Percentiles rank a stretch among this genome's conserved stretches.
Evolutionary conservation across 2,329 filamentous ascomycete species (phyloP).

Genomic region (Aureobasidium subglaciale): DNA sequence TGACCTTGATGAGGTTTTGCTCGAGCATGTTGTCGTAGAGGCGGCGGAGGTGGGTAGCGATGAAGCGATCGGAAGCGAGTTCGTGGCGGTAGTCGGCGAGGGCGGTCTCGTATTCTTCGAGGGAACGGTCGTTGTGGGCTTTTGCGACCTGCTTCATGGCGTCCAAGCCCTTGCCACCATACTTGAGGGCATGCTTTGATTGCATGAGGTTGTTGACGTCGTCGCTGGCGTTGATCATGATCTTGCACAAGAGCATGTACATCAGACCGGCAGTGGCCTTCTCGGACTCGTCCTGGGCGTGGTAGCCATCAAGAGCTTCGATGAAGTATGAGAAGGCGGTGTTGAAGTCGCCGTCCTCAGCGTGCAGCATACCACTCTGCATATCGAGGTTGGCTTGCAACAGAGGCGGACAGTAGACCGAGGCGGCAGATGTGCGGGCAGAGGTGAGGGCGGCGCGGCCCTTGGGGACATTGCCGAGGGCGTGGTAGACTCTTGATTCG

Average conservation of each 20-base stretch:
- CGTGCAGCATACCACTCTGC: constrained; percentile 98
- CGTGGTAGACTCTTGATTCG: constrained; percentile 95
- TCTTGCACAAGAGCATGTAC: constrained; percentile 99
- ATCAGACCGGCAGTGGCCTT: constrained; percentile 96
- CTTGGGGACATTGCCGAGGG: constrained; percentile 92
- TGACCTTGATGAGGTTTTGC: constrained; percentile 99
- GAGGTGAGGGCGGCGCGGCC: constrained; percentile 90
- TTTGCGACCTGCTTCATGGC: constrained; percentile 98
- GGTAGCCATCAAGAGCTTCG: constrained; percentile 95
- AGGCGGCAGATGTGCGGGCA: constrained; percentile 88
- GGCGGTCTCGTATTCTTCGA: constrained; percentile 95
- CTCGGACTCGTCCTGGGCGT: constrained; percentile 76
- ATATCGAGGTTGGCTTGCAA: constrained; percentile 96
- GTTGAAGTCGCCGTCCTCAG: constrained; percentile 98
- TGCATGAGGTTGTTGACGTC: constrained; percentile 93
- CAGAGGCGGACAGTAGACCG: constrained; percentile 91
- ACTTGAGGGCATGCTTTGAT: constrained; percentile 94
- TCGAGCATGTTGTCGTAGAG: constrained; percentile 98
- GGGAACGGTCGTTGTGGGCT: constrained; percentile 87
- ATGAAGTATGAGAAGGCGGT: constrained; percentile 99
- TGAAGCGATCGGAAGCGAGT: constrained; percentile 89
- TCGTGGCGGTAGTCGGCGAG: constrained; percentile 86
- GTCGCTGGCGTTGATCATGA: constrained; percentile 96
- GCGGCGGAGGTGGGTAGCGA: constrained; percentile 89
- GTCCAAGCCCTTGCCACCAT: constrained; percentile 90